phyloP scores from a whole-genome alignment of 176 grass and related monocot genomes.

The Coix lacrymajobi region DNA sequence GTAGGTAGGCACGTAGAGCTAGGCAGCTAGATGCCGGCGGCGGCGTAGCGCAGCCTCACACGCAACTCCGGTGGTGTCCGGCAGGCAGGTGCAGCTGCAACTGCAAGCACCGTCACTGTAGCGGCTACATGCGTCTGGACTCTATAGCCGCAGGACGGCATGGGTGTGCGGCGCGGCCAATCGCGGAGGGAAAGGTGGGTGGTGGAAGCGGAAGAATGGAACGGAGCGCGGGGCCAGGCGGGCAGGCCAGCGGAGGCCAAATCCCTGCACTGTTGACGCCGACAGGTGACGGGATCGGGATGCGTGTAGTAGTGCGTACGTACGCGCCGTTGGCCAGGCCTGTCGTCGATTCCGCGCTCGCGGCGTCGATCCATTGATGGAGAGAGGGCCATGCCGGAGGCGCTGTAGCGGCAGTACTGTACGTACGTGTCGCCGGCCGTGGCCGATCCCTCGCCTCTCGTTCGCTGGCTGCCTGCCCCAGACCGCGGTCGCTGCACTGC shows the following conservation, averaged over 20 bases:
- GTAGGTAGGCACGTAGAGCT: not conserved
- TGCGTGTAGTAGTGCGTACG: not conserved
- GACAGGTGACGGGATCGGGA: conserved; percentile 16
- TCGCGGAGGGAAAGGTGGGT: conserved; percentile 17
- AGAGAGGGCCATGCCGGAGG: not conserved
- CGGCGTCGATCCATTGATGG: not conserved
- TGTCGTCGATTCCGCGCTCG: not conserved
- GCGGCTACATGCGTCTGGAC: not conserved
- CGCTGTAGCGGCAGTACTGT: not conserved
- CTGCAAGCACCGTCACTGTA: not conserved
- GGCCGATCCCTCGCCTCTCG: conserved; percentile 25
- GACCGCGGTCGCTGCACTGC: no score
- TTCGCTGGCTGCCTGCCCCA: not conserved
- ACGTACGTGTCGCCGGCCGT: not conserved
- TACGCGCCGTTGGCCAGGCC: not conserved
- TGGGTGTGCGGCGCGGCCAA: not conserved
- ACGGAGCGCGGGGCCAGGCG: not conserved
- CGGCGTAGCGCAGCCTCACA: conserved; percentile 14
- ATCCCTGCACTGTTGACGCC: conserved; percentile 21
- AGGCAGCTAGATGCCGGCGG: not conserved
- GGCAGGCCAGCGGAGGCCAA: not conserved
- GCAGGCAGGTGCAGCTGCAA: not conserved
- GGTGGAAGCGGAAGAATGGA: not conserved
- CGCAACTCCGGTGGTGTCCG: not conserved
- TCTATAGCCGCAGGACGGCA: not conserved